phyloP scores from a whole-genome alignment of 2,329 filamentous ascomycete genomes.

The Colletotrichum sublineola region DNA sequence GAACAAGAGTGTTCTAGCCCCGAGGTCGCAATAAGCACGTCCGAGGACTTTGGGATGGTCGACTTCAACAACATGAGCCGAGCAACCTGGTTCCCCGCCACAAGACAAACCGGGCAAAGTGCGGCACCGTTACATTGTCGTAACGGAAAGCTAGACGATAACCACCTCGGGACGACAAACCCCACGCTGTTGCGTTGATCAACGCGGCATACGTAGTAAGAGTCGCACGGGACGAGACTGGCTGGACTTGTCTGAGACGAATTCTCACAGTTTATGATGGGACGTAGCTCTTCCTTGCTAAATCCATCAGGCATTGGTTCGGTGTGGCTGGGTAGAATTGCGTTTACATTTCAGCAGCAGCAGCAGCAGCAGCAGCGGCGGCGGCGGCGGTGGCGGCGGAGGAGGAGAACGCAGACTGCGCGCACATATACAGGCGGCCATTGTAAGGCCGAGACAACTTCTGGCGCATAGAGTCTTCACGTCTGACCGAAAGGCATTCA shows the following conservation, averaged over 20 bases:
- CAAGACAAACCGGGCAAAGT: neutral
- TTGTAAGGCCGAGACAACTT: no score
- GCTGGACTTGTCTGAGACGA: neutral
- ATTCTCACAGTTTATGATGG: no score
- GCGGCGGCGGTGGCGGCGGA: neutral
- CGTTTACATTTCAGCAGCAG: no score
- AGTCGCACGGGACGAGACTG: neutral
- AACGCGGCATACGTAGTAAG: neutral
- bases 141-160: neutral
- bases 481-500: no score
- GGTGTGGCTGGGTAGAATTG: no score
- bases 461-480: no score
- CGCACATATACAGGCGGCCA: no score
- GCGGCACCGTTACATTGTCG: constrained; percentile 21
- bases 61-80: neutral
- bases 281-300: constrained; percentile 1
- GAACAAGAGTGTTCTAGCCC: constrained; percentile 30
- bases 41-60: neutral
- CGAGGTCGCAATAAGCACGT: neutral
- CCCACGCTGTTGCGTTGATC: neutral
- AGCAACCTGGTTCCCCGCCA: neutral
- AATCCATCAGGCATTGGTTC: constrained; percentile 21
- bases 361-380: neutral
- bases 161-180: constrained; percentile 8
- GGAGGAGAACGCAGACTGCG: no score